phyloP scores from a whole-genome alignment of 1,284 basidiomycete species.

The Mycena citricolor region DNA sequence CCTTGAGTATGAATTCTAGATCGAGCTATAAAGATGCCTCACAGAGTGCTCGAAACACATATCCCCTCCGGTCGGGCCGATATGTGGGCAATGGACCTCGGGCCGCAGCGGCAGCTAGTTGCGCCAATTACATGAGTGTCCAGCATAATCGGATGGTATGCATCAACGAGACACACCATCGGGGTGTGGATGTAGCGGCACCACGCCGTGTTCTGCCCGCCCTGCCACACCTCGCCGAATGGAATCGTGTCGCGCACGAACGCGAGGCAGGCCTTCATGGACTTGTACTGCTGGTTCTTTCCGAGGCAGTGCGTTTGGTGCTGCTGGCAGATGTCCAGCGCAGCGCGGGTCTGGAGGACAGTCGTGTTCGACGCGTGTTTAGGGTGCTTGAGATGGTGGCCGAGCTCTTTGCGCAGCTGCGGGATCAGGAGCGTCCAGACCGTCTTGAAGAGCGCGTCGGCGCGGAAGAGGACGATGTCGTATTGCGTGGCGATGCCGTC shows the following conservation, averaged over 20 bases:
- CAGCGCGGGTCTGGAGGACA: conserved; percentile 5
- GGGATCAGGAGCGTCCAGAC: conserved; percentile 3
- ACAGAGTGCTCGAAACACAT: conserved; percentile 14
- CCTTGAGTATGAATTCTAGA: no score
- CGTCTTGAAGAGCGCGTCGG: neutral
- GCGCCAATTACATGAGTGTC: neutral
- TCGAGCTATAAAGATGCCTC: no score
- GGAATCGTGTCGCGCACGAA: conserved; percentile 12
- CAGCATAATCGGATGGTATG: neutral
- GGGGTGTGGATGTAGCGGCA: conserved; percentile 21
- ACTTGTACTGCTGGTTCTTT: conserved; percentile 11
- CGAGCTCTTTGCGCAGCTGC: conserved; percentile 5
- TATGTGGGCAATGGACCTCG: conserved; percentile 16
- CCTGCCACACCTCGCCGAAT: conserved; percentile 19
- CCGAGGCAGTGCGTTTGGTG: conserved; percentile 14
- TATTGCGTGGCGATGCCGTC: conserved; percentile 3
- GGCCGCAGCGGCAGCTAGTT: conserved; percentile 13
- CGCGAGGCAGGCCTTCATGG: conserved; percentile 10
- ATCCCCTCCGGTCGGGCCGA: conserved; percentile 17
- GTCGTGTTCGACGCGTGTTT: neutral
- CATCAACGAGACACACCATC: neutral
- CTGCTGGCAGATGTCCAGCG: conserved; percentile 13
- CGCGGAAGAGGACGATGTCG: conserved; percentile 1
- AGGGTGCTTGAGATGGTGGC: neutral
- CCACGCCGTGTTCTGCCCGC: conserved; percentile 15